Base-by-base conservation (phyloP, 257 asterid genomes). In the Prunella vulgaris region DNA sequence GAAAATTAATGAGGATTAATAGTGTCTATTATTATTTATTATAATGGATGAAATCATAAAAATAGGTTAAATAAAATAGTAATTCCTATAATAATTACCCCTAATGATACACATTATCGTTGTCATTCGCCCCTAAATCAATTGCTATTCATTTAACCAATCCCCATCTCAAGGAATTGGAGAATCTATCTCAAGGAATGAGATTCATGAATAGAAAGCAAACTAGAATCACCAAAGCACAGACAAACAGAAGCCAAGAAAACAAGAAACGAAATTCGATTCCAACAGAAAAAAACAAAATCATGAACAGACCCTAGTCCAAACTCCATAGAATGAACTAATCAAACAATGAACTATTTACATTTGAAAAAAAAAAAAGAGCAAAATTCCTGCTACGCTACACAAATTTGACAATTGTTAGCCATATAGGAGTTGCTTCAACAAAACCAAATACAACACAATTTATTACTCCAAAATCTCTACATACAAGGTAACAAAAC, bases 401-500 rank as follows among this genome's bases (percentile, higher is more conserved):
- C 76, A 76, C 44, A 54, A 38, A 37, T 9, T 46, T 44, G 64
- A 37, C 67, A 25, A 71, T 70, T 64, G 17, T 15, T 56, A 28
- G 32, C 57, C 67, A 69, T 42, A 37, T 37, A 37, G 44, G 44
- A 69, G 32, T 40, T 38, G 35, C 61, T 57, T 25, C 44, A 40
- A 58, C 18, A 40, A 57, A 15, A n/a, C 37, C 54, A 48, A 42
- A 35, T 56, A 22, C 30, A 12, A 28, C 68, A 70, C 0, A 69
- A 54, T 64, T 76, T 70, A 76, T 70, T 76, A 70, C 59, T 18
- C 53, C 21, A 27, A 63, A 70, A 54, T 42, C 64, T 56, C 68
- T 70, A 76, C 69, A 46, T 64, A 70, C n/a, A 59, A 28, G 70
- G 53, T 46, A 46, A 46, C 68, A 70, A 38, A 69, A 21, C 53